A percentile compares a stretch with the other conserved stretches of the same genome.
These are phyloP conservation scores for Gossypium thurberi DNA, from an alignment of 345 rosid genomes.

Conservation along the genomic window DNA sequence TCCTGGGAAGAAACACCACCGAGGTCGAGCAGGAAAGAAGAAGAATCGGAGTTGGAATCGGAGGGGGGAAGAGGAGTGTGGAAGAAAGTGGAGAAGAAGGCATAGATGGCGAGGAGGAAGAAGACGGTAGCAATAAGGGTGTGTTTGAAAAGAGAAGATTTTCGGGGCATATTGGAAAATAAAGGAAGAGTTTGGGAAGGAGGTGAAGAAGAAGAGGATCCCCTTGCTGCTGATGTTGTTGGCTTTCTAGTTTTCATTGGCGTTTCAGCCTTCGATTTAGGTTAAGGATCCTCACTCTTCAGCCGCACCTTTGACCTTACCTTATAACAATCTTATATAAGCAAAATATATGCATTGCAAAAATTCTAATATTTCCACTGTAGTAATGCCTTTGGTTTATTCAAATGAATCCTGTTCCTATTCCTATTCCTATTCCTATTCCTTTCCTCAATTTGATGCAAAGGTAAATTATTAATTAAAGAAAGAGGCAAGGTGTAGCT, in stretches of 20 bases:
- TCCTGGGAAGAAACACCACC: slow-evolving; percentile 7
- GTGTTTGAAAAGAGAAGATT: slow-evolving; percentile 64
- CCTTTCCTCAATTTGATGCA: no score
- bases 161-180: slow-evolving; percentile 55
- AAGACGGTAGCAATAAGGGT: slow-evolving; percentile 36
- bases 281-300: not conserved
- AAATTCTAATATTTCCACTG: no score
- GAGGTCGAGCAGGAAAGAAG: slow-evolving; percentile 20
- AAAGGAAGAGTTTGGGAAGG: slow-evolving; percentile 5
- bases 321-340: not conserved
- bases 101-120: slow-evolving; percentile 55
- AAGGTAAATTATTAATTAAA: no score
- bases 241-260: slow-evolving; percentile 17
- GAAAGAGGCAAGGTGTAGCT: no score
- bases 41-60: slow-evolving; percentile 2
- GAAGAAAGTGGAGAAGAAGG: slow-evolving; percentile 56
- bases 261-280: not conserved
- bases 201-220: slow-evolving; percentile 10
- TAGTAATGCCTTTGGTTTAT: no score
- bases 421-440: no score
- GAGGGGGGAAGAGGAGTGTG: slow-evolving; percentile 34
- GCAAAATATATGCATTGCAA: no score
- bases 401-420: no score
- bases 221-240: not conserved
- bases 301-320: not conserved